A percentile compares a stretch with the other conserved stretches of the same genome.
Evolutionary conservation across 2,329 filamentous ascomycete species (phyloP).

Genomic region (Pyrenochaeta sp.): DNA sequence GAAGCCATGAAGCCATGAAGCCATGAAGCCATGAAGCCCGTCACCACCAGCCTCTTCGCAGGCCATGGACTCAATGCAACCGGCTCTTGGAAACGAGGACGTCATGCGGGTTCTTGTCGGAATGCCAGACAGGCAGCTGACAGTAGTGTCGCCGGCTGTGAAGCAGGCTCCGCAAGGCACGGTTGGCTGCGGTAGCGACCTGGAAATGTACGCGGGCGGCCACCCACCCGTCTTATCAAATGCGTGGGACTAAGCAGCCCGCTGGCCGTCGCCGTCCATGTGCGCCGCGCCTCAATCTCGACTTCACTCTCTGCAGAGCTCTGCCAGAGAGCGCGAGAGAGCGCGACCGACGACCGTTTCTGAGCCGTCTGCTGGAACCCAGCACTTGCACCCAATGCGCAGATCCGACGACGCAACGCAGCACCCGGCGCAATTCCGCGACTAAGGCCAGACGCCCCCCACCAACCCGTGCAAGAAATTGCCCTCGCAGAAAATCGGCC

Average conservation of each 20-base stretch:
- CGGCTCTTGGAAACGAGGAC: neutral
- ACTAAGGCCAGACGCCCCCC: constrained; percentile 7
- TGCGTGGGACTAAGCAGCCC: constrained; percentile 21
- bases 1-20: no score
- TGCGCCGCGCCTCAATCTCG: constrained; percentile 9
- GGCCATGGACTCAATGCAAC: neutral
- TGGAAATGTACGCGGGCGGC: constrained; percentile 13
- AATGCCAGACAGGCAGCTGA: constrained; percentile 5
- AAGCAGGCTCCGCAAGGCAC: constrained; percentile 6
- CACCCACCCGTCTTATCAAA: constrained; percentile 25
- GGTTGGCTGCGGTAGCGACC: constrained; percentile 2
- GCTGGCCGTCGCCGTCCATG: neutral
- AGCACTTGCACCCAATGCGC: constrained; percentile 9
- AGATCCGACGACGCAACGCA: neutral
- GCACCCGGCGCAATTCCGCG: neutral
- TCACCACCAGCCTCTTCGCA: no score
- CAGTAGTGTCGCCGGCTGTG: constrained; percentile 6
- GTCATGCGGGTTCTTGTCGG: constrained; percentile 6
- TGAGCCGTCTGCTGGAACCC: neutral
- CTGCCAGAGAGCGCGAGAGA: constrained; percentile 9
- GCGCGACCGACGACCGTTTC: neutral
- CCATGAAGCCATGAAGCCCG: no score
- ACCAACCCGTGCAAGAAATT: constrained; percentile 18
- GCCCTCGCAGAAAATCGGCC: constrained; percentile 3
- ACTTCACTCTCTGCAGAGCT: constrained; percentile 11